A percentile compares a stretch with the other conserved stretches of the same genome.
These are phyloP conservation scores for Amanita pseudoporphyria DNA, from an alignment of 768 basidiomycete species.

Conservation along the genomic window DNA sequence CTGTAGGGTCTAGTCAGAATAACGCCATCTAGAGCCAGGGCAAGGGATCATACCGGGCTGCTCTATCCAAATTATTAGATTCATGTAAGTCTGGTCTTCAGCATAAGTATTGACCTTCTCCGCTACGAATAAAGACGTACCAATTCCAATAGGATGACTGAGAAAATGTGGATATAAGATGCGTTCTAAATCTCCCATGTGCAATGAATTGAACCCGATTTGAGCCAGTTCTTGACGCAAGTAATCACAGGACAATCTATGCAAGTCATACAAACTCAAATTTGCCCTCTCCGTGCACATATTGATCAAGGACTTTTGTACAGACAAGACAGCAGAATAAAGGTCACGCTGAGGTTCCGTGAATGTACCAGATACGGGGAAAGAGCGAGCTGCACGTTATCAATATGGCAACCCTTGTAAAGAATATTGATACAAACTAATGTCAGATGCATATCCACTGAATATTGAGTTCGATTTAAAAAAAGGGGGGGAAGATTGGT, in stretches of 20 bases:
- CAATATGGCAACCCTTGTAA: conserved; percentile 7
- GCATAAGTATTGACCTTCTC: conserved; percentile 1
- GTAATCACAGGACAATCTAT: conserved; percentile 58
- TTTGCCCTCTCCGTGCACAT: conserved; percentile 49
- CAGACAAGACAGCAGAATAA: conserved; percentile 68
- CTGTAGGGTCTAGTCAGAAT: conserved; percentile 25
- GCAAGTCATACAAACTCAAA: conserved; percentile 66
- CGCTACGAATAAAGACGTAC: conserved; percentile 27
- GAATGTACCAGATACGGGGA: conserved; percentile 78
- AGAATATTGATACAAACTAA: conserved; percentile 44
- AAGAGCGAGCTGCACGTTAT: conserved; percentile 63
- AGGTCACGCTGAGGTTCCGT: conserved; percentile 73
- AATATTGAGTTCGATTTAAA: neutral
- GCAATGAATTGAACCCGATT: conserved; percentile 56
- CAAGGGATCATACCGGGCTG: conserved; percentile 34
- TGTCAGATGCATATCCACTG: conserved; percentile 91
- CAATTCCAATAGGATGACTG: conserved; percentile 87
- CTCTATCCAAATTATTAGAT: conserved; percentile 51
- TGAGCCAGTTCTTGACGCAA: conserved; percentile 67
- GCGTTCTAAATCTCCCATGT: conserved; percentile 52
- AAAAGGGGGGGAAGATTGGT: neutral
- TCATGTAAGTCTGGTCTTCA: conserved; percentile 74
- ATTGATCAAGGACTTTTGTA: conserved; percentile 56
- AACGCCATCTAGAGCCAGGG: neutral
- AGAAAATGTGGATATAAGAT: conserved; percentile 89